Conservation (phyloP, 495 filamentous ascomycete genomes). For the Aspergillus sparsus region DNA sequence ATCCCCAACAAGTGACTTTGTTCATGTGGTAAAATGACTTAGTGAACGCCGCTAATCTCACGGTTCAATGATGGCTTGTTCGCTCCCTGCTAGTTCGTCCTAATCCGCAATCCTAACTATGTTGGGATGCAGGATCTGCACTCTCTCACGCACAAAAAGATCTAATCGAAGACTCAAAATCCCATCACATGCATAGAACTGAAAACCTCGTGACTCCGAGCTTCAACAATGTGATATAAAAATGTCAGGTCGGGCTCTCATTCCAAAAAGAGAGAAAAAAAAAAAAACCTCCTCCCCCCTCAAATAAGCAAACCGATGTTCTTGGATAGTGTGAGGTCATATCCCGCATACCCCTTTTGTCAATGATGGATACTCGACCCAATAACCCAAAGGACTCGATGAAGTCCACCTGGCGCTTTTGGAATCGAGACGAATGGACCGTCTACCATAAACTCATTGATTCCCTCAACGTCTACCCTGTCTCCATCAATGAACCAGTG, state of each 20-base stretch:
- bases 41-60: slow-evolving; percentile 5
- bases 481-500: slow-evolving; percentile 34
- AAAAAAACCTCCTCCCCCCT: too few species aligned
- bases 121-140: slow-evolving; percentile 21
- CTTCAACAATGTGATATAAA: slow-evolving; percentile 16
- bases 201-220: slow-evolving; percentile 14
- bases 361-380: slow-evolving; percentile 28
- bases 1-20: slow-evolving; percentile 4
- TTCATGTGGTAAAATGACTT: slow-evolving; percentile 12
- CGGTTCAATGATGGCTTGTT: slow-evolving; percentile 1
- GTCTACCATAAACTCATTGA: slow-evolving; percentile 39
- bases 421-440: slow-evolving; percentile 37
- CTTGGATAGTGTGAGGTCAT: too few species aligned
- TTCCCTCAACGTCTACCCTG: slow-evolving; percentile 37
- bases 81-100: background rate
- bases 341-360: too few species aligned
- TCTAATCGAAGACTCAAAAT: slow-evolving; percentile 6
- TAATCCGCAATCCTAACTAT: background rate
- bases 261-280: background rate
- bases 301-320: background rate
- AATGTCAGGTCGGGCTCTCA: background rate
- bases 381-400: slow-evolving; percentile 44
- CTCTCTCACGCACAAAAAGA: background rate
- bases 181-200: slow-evolving; percentile 12
- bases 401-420: slow-evolving; percentile 45